Conservation (phyloP, 2,329 filamentous ascomycete genomes). For the Exophiala bonariae region DNA sequence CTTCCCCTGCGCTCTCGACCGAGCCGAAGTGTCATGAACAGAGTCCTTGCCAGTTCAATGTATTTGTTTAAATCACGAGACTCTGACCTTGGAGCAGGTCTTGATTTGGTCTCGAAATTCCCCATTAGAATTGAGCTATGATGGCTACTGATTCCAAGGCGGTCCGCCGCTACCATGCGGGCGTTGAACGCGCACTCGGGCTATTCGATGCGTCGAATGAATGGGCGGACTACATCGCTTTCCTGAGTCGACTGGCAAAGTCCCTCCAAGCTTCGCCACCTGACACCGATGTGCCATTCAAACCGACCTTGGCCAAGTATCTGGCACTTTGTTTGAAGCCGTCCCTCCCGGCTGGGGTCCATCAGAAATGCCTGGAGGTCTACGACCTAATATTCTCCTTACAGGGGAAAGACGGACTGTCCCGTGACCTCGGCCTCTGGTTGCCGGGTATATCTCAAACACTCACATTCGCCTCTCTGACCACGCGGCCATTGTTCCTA, state of each 20-base stretch:
- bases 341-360: slow-evolving; percentile 87
- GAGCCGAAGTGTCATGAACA: too few relatives aligned
- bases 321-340: slow-evolving; percentile 95
- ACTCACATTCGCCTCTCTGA: slow-evolving; percentile 90
- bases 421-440: slow-evolving; percentile 80
- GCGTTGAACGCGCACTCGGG: slow-evolving; percentile 81
- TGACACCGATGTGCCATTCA: slow-evolving; percentile 74
- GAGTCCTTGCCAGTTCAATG: too few relatives aligned
- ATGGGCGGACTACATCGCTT: slow-evolving; percentile 99
- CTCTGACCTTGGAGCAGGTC: too few relatives aligned
- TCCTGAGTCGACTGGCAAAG: slow-evolving; percentile 88
- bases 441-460: slow-evolving; percentile 86
- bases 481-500: slow-evolving; percentile 82
- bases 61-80: too few relatives aligned
- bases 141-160: slow-evolving; percentile 57
- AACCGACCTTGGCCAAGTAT: slow-evolving; percentile 80
- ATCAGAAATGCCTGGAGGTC: slow-evolving; percentile 94
- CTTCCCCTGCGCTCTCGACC: too few relatives aligned
- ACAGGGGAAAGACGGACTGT: slow-evolving; percentile 72
- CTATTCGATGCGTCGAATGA: slow-evolving; percentile 94
- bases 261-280: slow-evolving; percentile 80
- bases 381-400: slow-evolving; percentile 86
- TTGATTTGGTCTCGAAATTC: too few relatives aligned
- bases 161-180: slow-evolving; percentile 85
- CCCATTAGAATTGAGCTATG: background rate